Evolutionary conservation across 106 monocot species (phyloP).

Genomic region (Alisma plantagoaquatica): DNA sequence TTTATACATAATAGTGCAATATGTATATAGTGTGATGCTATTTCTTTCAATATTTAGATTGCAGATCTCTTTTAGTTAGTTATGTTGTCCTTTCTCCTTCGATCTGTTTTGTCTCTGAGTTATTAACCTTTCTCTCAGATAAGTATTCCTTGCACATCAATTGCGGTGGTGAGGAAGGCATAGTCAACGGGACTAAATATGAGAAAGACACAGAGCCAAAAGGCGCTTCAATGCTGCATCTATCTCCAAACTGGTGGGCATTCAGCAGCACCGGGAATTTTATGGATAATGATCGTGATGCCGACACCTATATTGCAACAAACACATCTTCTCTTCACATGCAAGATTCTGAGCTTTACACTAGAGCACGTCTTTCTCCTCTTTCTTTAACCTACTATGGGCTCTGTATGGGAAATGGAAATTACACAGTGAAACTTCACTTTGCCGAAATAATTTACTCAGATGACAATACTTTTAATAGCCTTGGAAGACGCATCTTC

Average conservation of each 20-base stretch:
- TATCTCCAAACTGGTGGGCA: constrained; percentile 53
- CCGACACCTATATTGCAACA: constrained; percentile 57
- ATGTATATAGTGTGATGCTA: too few relatives aligned
- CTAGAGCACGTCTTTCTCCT: constrained; percentile 44
- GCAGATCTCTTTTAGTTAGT: too few relatives aligned
- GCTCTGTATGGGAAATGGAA: constrained; percentile 15
- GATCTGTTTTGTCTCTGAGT: too few relatives aligned
- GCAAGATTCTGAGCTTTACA: constrained; percentile 33
- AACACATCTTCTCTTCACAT: constrained; percentile 35
- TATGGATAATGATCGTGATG: constrained; percentile 42
- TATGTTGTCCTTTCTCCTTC: too few relatives aligned
- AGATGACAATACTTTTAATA: constrained; percentile 36
- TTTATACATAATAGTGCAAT: too few relatives aligned
- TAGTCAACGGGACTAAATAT: constrained; percentile 36
- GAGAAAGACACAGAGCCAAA: constrained; percentile 45
- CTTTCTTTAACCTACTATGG: constrained; percentile 37
- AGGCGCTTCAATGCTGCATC: constrained; percentile 52
- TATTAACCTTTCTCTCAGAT: constrained; percentile 22
- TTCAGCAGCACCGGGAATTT: constrained; percentile 83
- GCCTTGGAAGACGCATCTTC: constrained; percentile 56
- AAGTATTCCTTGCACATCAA: constrained; percentile 45
- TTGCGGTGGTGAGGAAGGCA: constrained; percentile 46
- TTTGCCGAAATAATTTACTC: constrained; percentile 55
- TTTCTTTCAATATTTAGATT: too few relatives aligned
- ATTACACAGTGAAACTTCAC: constrained; percentile 36